Conservation (phyloP, 306 rosid species). For the Cucumis melo region DNA sequence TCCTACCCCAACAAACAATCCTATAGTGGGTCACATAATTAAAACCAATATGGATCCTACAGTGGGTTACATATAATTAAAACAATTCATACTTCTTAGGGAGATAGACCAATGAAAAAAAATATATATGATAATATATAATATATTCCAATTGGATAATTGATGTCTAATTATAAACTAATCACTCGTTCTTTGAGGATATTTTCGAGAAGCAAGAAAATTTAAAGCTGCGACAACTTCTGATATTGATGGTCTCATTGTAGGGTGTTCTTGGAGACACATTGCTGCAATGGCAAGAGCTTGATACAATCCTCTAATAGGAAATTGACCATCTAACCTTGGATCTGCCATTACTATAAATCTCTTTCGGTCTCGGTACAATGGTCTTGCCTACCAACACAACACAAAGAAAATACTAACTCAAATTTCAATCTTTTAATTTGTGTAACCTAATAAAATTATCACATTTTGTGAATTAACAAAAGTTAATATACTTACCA, state of each 20-base stretch:
- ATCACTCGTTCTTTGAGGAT: neutral
- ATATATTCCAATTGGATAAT: neutral
- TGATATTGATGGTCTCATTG: neutral
- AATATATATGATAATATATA: neutral
- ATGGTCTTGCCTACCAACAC: conserved; percentile 6
- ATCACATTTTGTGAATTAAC: too few species aligned
- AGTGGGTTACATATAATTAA: neutral
- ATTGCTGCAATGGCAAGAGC: conserved; percentile 10
- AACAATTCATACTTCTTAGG: neutral
- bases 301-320: conserved; percentile 7
- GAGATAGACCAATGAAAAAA: neutral
- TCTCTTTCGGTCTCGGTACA: conserved; percentile 1
- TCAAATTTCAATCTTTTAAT: too few species aligned
- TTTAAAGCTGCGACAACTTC: conserved; percentile 6
- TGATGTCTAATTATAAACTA: neutral
- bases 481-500: too few species aligned
- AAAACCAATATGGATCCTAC: neutral
- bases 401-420: neutral
- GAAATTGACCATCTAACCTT: neutral
- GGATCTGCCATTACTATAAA: conserved; percentile 7
- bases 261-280: conserved; percentile 12
- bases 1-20: neutral
- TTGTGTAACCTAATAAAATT: too few species aligned
- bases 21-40: neutral
- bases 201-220: conserved; percentile 4